A percentile compares a stretch with the other conserved stretches of the same genome.
Evolutionary conservation across 495 filamentous ascomycete genomes (phyloP).

Genomic region (Rostrohypoxylon terebratum): DNA sequence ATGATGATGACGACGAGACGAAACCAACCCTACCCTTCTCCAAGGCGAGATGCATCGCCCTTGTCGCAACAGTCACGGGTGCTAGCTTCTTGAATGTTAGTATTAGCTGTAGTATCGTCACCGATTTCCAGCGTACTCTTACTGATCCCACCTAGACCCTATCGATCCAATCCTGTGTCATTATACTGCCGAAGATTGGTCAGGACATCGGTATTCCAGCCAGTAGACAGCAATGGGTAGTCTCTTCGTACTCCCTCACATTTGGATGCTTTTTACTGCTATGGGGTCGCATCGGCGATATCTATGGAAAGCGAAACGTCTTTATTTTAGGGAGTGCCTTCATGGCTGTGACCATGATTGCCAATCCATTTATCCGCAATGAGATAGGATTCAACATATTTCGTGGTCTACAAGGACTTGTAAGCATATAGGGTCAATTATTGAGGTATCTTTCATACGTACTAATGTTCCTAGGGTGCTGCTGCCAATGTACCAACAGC

Average conservation of each 20-base stretch:
- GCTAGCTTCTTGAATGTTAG: slow-evolving; percentile 68
- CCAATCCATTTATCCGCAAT: slow-evolving; percentile 73
- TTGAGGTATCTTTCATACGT: slow-evolving; percentile 15
- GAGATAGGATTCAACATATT: slow-evolving; percentile 77
- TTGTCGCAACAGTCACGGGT: slow-evolving; percentile 63
- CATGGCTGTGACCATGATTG: slow-evolving; percentile 70
- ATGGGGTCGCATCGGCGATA: slow-evolving; percentile 78
- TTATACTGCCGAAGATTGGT: slow-evolving; percentile 70
- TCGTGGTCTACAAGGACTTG: slow-evolving; percentile 76
- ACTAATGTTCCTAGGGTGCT: slow-evolving; percentile 66
- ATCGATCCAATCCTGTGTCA: slow-evolving; percentile 69
- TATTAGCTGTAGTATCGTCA: background rate
- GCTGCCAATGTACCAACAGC: slow-evolving; percentile 74
- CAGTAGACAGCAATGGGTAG: slow-evolving; percentile 70
- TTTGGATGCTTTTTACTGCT: slow-evolving; percentile 78
- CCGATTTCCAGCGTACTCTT: background rate
- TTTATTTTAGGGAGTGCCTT: slow-evolving; percentile 75
- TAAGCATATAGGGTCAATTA: slow-evolving; percentile 51
- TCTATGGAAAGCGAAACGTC: slow-evolving; percentile 76
- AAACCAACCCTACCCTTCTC: slow-evolving; percentile 53
- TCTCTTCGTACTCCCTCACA: slow-evolving; percentile 71
- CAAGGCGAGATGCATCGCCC: slow-evolving; percentile 59
- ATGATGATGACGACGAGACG: slow-evolving; percentile 27
- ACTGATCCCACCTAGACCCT: slow-evolving; percentile 58
- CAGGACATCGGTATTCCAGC: slow-evolving; percentile 65